These are phyloP conservation scores for Myriosclerotinia duriaeana DNA, from an alignment of 2,329 filamentous ascomycete genomes.

Conservation along the genomic window DNA sequence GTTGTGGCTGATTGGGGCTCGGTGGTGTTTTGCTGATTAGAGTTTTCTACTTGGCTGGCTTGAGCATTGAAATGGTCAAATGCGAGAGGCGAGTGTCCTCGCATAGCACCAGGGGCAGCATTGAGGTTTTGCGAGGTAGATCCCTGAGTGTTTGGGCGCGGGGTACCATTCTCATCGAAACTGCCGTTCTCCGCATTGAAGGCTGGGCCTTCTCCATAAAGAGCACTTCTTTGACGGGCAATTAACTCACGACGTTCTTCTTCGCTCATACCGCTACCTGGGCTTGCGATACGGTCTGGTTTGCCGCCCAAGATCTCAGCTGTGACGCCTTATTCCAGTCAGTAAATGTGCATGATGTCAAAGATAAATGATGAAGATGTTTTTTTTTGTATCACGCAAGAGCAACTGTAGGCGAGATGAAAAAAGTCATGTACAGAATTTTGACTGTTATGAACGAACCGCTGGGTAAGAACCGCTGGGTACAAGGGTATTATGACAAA, in stretches of 20 bases:
- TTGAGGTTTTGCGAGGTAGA: constrained; percentile 58
- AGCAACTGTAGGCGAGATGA: constrained; percentile 38
- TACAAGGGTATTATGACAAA: constrained; percentile 37
- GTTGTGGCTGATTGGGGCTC: constrained; percentile 50
- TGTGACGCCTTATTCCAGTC: constrained; percentile 55
- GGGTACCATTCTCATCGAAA: constrained; percentile 66
- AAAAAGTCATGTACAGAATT: constrained; percentile 42
- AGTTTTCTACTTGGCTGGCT: constrained; percentile 31
- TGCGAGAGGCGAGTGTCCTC: constrained; percentile 76
- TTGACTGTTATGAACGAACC: constrained; percentile 34
- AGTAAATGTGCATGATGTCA: constrained; percentile 39
- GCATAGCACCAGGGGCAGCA: constrained; percentile 59
- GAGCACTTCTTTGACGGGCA: constrained; percentile 87
- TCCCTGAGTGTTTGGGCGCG: constrained; percentile 65
- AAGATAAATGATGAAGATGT: constrained; percentile 9
- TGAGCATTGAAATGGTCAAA: constrained; percentile 66
- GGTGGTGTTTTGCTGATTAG: constrained; percentile 42
- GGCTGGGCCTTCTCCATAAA: constrained; percentile 75
- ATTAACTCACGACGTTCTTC: constrained; percentile 95
- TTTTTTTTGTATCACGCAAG: constrained; percentile 42
- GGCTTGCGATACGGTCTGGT: constrained; percentile 82
- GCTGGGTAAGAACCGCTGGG: constrained; percentile 34
- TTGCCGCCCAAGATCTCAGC: constrained; percentile 70
- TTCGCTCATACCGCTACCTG: constrained; percentile 80
- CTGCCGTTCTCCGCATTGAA: constrained; percentile 63